phyloP scores from a whole-genome alignment of 225 moss, liverwort and hornwort species.

The Thuidium tamariscinum region DNA sequence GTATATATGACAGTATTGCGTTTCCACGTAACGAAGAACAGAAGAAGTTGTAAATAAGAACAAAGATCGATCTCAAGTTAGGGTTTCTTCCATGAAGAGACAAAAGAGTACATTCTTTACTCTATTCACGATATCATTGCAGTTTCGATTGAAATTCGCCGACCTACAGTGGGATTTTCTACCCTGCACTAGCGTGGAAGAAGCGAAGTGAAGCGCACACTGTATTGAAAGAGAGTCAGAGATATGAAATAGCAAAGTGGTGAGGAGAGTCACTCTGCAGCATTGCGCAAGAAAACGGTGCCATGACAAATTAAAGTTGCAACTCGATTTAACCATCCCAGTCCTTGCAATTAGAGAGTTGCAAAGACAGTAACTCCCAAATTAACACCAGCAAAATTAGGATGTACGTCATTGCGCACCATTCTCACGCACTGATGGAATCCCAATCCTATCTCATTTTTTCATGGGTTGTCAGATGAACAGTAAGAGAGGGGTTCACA shows the following conservation, averaged over 20 bases:
- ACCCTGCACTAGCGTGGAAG: background rate
- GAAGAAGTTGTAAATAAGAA: too few relatives aligned
- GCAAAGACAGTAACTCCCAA: background rate
- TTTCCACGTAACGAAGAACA: too few relatives aligned
- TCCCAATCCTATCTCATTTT: too few relatives aligned
- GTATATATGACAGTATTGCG: too few relatives aligned
- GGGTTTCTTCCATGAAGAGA: background rate
- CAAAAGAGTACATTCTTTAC: background rate
- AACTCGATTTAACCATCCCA: background rate
- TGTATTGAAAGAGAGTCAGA: too few relatives aligned
- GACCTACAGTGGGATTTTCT: background rate
- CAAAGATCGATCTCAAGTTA: background rate
- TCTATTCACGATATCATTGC: background rate
- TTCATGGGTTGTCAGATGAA: too few relatives aligned
- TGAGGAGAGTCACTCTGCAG: conserved; percentile 7
- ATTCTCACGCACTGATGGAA: too few relatives aligned
- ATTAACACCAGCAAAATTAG: background rate
- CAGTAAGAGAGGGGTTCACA: background rate
- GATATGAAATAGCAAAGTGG: too few relatives aligned
- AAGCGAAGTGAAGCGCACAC: too few relatives aligned
- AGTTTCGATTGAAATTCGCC: background rate
- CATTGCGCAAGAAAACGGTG: conserved; percentile 8
- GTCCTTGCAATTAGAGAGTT: background rate
- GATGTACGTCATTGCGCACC: background rate
- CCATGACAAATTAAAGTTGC: conserved; percentile 1